A percentile compares a stretch with the other conserved stretches of the same genome.
phyloP scores from a whole-genome alignment of 1,139 yeast genomes.

The Debaryomycetaceae sp. region DNA sequence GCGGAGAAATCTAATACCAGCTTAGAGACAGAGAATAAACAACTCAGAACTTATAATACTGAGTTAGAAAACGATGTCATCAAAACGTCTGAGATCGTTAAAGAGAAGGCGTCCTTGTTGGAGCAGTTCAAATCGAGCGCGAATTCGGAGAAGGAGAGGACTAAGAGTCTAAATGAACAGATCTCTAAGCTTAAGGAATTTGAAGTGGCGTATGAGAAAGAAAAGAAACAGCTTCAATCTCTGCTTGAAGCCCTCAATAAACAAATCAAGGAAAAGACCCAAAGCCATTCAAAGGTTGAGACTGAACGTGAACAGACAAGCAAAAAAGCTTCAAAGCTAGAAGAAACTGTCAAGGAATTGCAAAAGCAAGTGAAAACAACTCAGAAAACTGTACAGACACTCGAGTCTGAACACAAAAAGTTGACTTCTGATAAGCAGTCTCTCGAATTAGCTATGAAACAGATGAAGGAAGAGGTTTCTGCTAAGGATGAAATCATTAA shows the following conservation, averaged over 20 bases:
- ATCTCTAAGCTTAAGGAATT: slow-evolving; percentile 16
- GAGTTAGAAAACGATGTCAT: slow-evolving; percentile 44
- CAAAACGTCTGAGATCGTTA: slow-evolving; percentile 21
- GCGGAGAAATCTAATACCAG: slow-evolving; percentile 39
- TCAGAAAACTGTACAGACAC: not conserved
- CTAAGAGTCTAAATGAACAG: slow-evolving; percentile 6
- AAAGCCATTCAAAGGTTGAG: not conserved
- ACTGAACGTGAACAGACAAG: not conserved
- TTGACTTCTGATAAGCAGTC: not conserved
- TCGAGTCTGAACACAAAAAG: not conserved
- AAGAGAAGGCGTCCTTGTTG: slow-evolving; percentile 24
- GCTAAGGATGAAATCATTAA: slow-evolving; percentile 1
- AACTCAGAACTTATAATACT: slow-evolving; percentile 44
- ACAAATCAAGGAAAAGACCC: not conserved
- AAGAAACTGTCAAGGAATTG: not conserved
- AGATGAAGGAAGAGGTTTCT: not conserved
- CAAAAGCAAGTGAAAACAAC: not conserved
- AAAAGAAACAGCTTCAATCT: not conserved
- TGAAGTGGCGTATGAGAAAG: slow-evolving; percentile 4
- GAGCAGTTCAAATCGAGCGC: slow-evolving; percentile 24
- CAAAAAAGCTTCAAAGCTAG: not conserved
- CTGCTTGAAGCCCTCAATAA: not conserved
- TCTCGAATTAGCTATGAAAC: not conserved
- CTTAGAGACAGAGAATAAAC: slow-evolving; percentile 47
- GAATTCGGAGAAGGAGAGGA: slow-evolving; percentile 4